These are phyloP conservation scores for Neurospora sp. DNA, from an alignment of 495 filamentous ascomycete genomes.

Conservation along the genomic window DNA sequence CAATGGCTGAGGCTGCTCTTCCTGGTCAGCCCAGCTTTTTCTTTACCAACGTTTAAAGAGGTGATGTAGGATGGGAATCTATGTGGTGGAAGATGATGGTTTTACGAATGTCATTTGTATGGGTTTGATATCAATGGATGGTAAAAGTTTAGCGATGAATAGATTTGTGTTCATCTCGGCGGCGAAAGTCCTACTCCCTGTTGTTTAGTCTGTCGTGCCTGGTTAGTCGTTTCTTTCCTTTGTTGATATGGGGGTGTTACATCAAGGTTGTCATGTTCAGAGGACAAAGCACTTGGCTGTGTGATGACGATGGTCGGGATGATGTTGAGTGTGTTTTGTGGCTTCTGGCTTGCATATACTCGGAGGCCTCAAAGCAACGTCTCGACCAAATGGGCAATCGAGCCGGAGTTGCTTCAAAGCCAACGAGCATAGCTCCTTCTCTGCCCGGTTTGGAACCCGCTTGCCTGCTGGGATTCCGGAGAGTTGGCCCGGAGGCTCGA, in stretches of 20 bases:
- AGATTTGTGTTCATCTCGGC: background rate
- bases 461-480: background rate
- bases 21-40: slow-evolving; percentile 71
- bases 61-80: background rate
- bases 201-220: background rate
- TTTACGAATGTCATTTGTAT: background rate
- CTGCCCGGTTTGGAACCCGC: background rate
- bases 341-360: background rate
- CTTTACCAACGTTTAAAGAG: slow-evolving; percentile 57
- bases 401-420: background rate
- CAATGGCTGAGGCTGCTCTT: slow-evolving; percentile 55
- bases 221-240: background rate
- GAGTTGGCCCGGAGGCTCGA: background rate
- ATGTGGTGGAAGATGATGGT: background rate
- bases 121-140: background rate
- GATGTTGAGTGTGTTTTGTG: background rate
- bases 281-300: background rate
- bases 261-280: background rate
- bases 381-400: background rate
- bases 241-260: background rate
- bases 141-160: background rate
- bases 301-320: background rate
- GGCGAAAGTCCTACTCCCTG: background rate
- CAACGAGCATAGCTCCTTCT: background rate
- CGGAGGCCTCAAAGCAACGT: background rate